These are phyloP conservation scores for Penicillium cosmopolitanum DNA, from an alignment of 495 filamentous ascomycete genomes.

Conservation along the genomic window DNA sequence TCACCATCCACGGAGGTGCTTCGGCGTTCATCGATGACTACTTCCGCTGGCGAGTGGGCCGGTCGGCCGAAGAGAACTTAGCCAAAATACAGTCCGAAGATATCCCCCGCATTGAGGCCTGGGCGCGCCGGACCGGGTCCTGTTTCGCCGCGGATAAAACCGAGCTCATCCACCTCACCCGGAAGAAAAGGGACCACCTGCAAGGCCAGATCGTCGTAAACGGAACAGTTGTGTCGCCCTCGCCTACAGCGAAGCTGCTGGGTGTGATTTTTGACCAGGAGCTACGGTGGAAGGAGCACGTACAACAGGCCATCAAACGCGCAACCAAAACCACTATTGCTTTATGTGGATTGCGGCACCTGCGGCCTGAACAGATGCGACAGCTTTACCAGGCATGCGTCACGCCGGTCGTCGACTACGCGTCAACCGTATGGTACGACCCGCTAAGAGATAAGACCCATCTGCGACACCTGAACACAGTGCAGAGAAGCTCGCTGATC, in stretches of 20 bases:
- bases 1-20: neutral
- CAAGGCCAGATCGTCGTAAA: slow-evolving; percentile 3
- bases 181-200: neutral
- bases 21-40: too few species aligned
- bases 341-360: slow-evolving; percentile 20
- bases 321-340: slow-evolving; percentile 25
- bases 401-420: slow-evolving; percentile 9
- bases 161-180: slow-evolving; percentile 2
- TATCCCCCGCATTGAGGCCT: neutral
- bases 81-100: neutral
- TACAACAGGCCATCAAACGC: slow-evolving; percentile 28
- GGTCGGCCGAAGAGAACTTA: neutral
- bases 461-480: neutral
- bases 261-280: slow-evolving; percentile 28
- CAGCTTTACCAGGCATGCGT: slow-evolving; percentile 32
- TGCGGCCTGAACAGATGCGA: slow-evolving; percentile 27
- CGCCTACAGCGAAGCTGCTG: slow-evolving; percentile 25
- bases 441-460: neutral
- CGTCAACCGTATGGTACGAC: neutral
- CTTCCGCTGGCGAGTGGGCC: neutral
- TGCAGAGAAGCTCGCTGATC: neutral
- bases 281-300: slow-evolving; percentile 26
- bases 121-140: neutral
- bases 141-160: neutral
- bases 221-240: slow-evolving; percentile 15